A percentile compares a stretch with the other conserved stretches of the same genome.
Conservation (phyloP, 2,329 filamentous ascomycete species). For the Shiraia bambusicola region DNA sequence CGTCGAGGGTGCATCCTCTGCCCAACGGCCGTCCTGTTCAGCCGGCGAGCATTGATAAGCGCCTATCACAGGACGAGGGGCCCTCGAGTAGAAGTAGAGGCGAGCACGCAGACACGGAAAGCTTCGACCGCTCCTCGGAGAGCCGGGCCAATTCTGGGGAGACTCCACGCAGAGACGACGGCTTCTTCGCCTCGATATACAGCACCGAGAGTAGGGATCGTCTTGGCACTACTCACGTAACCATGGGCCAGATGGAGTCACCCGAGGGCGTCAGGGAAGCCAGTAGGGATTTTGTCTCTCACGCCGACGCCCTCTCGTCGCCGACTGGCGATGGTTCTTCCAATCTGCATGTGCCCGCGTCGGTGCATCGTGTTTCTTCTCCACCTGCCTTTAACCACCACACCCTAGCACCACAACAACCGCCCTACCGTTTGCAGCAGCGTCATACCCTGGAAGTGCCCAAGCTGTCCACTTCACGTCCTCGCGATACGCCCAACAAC, state of each 20-base stretch:
- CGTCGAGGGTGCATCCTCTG: slow-evolving; percentile 28
- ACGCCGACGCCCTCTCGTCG: slow-evolving; percentile 22
- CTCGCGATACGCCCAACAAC: slow-evolving; percentile 62
- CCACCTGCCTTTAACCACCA: slow-evolving; percentile 60
- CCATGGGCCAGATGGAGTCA: slow-evolving; percentile 33
- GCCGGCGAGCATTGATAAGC: slow-evolving; percentile 35
- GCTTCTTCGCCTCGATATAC: slow-evolving; percentile 48
- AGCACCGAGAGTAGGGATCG: slow-evolving; percentile 39
- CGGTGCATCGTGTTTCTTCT: slow-evolving; percentile 60
- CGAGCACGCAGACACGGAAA: slow-evolving; percentile 20
- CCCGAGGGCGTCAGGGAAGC: slow-evolving; percentile 32
- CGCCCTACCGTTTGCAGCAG: slow-evolving; percentile 66
- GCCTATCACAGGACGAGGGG: slow-evolving; percentile 42
- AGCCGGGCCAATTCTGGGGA: slow-evolving; percentile 29
- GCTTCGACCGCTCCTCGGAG: slow-evolving; percentile 24
- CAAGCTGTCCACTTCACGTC: slow-evolving; percentile 62
- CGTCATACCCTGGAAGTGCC: slow-evolving; percentile 89
- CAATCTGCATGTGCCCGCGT: slow-evolving; percentile 42
- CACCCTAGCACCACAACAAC: slow-evolving; percentile 52
- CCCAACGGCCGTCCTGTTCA: slow-evolving; percentile 41
- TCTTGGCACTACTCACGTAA: slow-evolving; percentile 40
- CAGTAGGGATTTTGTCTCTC: slow-evolving; percentile 31
- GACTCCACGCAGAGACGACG: slow-evolving; percentile 45
- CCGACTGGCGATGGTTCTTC: slow-evolving; percentile 24
- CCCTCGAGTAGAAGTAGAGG: slow-evolving; percentile 17